Conservation (phyloP, 2,329 filamentous ascomycete species). For the Verticillium zaregamsianum region DNA sequence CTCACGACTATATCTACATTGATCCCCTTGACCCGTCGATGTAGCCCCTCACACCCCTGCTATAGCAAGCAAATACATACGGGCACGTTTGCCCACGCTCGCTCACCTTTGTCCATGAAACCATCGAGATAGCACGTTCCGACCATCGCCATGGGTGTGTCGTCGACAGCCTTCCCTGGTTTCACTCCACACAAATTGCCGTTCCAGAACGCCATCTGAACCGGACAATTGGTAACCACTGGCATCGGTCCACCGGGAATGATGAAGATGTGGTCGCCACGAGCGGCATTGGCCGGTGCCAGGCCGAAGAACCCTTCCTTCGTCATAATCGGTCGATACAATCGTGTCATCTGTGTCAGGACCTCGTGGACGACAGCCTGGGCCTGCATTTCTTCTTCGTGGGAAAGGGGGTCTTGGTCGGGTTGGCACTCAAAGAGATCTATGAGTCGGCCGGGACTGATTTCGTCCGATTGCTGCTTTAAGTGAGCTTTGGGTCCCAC, state of each 20-base stretch:
- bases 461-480: neutral
- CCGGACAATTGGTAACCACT: neutral
- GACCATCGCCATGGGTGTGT: neutral
- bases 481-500: too few species aligned
- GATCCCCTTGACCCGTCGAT: neutral
- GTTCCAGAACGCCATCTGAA: too few species aligned
- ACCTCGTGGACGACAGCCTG: neutral
- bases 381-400: neutral
- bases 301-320: neutral
- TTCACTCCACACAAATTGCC: neutral
- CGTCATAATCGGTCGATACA: neutral
- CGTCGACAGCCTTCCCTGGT: neutral
- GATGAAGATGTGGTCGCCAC: neutral
- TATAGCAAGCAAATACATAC: neutral
- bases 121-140: conserved; percentile 6
- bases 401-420: neutral
- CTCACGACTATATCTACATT: neutral
- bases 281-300: neutral
- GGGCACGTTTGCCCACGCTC: neutral
- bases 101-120: neutral
- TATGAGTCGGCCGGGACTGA: neutral
- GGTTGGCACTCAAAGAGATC: neutral
- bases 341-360: neutral
- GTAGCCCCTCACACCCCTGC: neutral
- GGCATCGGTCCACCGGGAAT: conserved; percentile 7